Percentiles rank a stretch among this genome's conserved stretches.
Evolutionary conservation across 2,329 filamentous ascomycete species (phyloP).

Genomic region (Paraphaeosphaeria minitans): DNA sequence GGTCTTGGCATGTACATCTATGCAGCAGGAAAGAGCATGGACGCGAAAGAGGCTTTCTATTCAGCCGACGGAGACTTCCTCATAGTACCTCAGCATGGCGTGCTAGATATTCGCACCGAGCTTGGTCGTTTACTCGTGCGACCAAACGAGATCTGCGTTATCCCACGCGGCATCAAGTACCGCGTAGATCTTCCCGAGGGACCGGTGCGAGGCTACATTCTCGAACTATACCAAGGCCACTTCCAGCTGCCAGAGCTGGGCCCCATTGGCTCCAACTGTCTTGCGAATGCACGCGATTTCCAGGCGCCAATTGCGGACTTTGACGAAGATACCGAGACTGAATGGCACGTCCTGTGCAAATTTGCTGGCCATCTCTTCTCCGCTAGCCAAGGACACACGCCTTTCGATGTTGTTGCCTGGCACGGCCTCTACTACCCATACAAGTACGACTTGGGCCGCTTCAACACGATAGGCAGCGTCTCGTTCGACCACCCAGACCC

Average conservation of each 20-base stretch:
- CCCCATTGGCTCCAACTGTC: conserved; percentile 67
- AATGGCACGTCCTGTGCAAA: conserved; percentile 66
- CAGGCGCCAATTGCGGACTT: conserved; percentile 64
- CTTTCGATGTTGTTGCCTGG: conserved; percentile 75
- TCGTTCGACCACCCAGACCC: conserved; percentile 70
- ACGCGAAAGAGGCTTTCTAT: conserved; percentile 75
- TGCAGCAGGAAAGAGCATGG: conserved; percentile 79
- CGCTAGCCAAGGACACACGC: conserved; percentile 66
- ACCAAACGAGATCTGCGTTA: conserved; percentile 70
- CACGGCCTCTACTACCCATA: conserved; percentile 70
- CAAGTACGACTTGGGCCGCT: conserved; percentile 64
- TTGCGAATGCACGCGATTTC: conserved; percentile 71
- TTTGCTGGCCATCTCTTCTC: conserved; percentile 65
- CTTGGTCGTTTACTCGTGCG: conserved; percentile 68
- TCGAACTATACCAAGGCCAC: conserved; percentile 69
- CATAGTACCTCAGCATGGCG: conserved; percentile 68
- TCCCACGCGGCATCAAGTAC: conserved; percentile 70
- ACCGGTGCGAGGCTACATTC: conserved; percentile 67
- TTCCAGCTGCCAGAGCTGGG: conserved; percentile 71
- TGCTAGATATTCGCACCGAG: conserved; percentile 71
- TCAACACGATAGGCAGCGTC: conserved; percentile 61
- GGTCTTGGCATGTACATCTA: conserved; percentile 83
- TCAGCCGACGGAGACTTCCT: conserved; percentile 75
- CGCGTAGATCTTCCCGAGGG: conserved; percentile 65
- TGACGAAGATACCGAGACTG: conserved; percentile 59